Percentiles rank a stretch among this genome's conserved stretches.
These are phyloP conservation scores for Aspergillus taichungensis DNA, from an alignment of 495 filamentous ascomycete genomes.

Conservation along the genomic window DNA sequence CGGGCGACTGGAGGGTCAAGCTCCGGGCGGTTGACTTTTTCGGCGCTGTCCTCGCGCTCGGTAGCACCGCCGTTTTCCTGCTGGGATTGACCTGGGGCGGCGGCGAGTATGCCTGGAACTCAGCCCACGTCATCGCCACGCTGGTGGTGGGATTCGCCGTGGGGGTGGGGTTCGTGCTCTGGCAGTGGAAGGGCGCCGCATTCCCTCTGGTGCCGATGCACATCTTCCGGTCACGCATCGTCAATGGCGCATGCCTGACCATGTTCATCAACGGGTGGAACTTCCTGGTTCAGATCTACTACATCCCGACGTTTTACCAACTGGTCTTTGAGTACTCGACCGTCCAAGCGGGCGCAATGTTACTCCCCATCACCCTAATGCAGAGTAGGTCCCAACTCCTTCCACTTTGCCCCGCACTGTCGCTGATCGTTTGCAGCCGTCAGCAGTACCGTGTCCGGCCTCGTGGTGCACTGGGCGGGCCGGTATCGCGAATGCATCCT, in stretches of 20 bases:
- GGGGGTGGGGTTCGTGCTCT: constrained; percentile 37
- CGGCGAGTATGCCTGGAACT: constrained; percentile 41
- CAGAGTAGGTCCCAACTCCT: constrained; percentile 27
- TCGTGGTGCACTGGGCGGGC: constrained; percentile 44
- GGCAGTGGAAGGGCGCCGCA: constrained; percentile 38
- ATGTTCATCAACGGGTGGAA: constrained; percentile 51
- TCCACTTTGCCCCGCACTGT: not conserved
- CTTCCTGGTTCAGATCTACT: constrained; percentile 46
- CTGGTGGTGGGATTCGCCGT: constrained; percentile 36
- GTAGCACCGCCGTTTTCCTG: constrained; percentile 38
- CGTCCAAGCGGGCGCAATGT: constrained; percentile 41
- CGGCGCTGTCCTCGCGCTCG: constrained; percentile 27
- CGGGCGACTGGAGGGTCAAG: constrained; percentile 42
- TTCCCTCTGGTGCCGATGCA: constrained; percentile 32
- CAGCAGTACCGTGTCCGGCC: constrained; percentile 43
- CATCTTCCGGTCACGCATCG: constrained; percentile 41
- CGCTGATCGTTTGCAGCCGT: constrained; percentile 19
- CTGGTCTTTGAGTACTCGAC: constrained; percentile 44
- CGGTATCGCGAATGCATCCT: constrained; percentile 45
- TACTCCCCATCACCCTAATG: constrained; percentile 44
- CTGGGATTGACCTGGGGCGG: constrained; percentile 46
- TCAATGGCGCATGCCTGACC: constrained; percentile 44
- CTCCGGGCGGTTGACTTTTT: constrained; percentile 42
- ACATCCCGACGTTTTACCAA: constrained; percentile 49
- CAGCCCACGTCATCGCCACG: constrained; percentile 38